A percentile compares a stretch with the other conserved stretches of the same genome.
These are phyloP conservation scores for Medicago ruthenica DNA, from an alignment of 306 rosid genomes.

Conservation along the genomic window DNA sequence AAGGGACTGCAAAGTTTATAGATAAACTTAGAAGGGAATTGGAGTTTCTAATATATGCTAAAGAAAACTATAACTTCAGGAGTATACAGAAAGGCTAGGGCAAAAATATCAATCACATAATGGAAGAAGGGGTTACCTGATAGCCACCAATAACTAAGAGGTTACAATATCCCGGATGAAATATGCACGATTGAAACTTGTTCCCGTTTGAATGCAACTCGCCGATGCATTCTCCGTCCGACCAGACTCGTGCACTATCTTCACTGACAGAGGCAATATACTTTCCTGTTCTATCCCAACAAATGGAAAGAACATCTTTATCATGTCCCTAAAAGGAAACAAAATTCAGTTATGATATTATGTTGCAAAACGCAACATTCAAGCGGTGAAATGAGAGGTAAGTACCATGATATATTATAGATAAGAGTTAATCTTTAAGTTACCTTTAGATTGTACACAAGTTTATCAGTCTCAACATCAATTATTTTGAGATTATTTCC, in stretches of 20 bases:
- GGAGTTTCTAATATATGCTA: conserved; percentile 21
- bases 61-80: background rate
- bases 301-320: conserved; percentile 61
- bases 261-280: conserved; percentile 67
- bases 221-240: conserved; percentile 55
- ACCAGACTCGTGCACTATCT: conserved; percentile 68
- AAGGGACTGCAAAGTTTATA: conserved; percentile 49
- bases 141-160: conserved; percentile 66
- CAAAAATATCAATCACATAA: background rate
- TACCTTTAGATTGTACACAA: conserved; percentile 47
- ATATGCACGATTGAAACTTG: conserved; percentile 66
- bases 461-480: conserved; percentile 53
- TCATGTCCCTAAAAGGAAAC: conserved; percentile 55
- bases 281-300: conserved; percentile 65
- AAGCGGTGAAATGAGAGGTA: conserved; percentile 4
- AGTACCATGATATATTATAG: background rate
- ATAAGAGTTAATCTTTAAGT: background rate
- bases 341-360: conserved; percentile 21
- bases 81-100: background rate
- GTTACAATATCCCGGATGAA: conserved; percentile 56
- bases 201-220: conserved; percentile 58
- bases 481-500: conserved; percentile 51
- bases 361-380: conserved; percentile 21
- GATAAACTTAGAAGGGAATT: background rate
- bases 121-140: conserved; percentile 50